Evolutionary conservation across 371 early-diverging fungal genomes (phyloP).

Genomic region (Massospora cicadina): DNA sequence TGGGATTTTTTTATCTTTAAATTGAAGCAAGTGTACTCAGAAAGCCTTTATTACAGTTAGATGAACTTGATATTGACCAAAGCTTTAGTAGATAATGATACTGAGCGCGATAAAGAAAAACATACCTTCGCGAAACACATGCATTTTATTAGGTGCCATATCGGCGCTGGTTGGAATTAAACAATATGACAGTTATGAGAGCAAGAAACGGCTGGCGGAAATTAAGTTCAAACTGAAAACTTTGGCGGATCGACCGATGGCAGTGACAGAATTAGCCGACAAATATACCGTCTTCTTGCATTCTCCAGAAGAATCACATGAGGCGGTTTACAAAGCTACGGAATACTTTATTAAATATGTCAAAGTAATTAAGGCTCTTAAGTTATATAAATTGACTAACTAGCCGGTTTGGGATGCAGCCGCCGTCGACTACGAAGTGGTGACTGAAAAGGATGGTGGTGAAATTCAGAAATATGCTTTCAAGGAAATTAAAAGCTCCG

Average conservation of each 20-base stretch:
- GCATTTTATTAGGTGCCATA: neutral
- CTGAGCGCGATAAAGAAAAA: neutral
- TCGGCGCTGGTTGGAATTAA: neutral
- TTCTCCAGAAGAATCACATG: neutral
- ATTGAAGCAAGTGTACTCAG: no score
- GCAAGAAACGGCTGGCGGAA: neutral
- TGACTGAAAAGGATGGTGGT: neutral
- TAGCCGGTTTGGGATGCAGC: slow-evolving; percentile 1
- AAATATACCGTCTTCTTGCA: neutral
- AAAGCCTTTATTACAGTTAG: no score
- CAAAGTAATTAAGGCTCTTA: neutral
- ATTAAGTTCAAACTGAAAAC: neutral
- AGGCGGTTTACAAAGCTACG: neutral
- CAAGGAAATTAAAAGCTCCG: neutral
- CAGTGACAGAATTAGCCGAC: neutral
- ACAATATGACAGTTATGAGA: neutral
- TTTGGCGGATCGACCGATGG: neutral
- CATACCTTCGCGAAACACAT: neutral
- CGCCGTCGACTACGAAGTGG: neutral
- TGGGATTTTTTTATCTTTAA: no score
- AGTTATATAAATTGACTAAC: neutral
- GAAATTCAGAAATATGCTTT: slow-evolving; percentile 3
- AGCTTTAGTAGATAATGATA: neutral
- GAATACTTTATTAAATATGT: neutral
- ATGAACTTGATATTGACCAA: no score